These are phyloP conservation scores for Rhizopogon sp. DNA, from an alignment of 768 basidiomycete species.

Conservation along the genomic window DNA sequence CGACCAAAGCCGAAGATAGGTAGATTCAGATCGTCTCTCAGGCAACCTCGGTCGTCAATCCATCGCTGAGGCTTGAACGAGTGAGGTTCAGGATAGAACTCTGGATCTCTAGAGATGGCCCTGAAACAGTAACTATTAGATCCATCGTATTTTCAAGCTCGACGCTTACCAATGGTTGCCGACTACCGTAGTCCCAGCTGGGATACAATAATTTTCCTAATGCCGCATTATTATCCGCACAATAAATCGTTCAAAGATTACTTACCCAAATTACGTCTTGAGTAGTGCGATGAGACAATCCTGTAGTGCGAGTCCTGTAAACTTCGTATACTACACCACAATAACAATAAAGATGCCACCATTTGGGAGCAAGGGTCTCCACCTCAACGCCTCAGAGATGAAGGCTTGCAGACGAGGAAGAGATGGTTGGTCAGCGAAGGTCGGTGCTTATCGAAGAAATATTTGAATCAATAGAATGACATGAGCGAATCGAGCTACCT, in stretches of 20 bases:
- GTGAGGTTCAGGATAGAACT: too few species aligned
- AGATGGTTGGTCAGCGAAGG: conserved; percentile 25
- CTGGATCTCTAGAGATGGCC: conserved; percentile 20
- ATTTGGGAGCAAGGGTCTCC: conserved; percentile 23
- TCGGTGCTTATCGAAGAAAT: conserved; percentile 27
- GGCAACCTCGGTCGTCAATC: conserved; percentile 3
- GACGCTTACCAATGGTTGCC: too few species aligned
- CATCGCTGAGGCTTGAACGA: conserved; percentile 25
- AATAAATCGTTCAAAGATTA: too few species aligned
- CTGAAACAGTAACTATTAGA: conserved; percentile 4
- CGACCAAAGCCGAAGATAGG: conserved; percentile 48
- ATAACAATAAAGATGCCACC: conserved; percentile 13
- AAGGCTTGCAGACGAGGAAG: conserved; percentile 34
- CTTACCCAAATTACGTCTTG: neutral
- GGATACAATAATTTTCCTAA: neutral
- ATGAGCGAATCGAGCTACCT: conserved; percentile 6
- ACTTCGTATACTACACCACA: neutral
- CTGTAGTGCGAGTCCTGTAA: neutral
- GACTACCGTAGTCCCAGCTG: neutral
- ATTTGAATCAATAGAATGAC: conserved; percentile 11
- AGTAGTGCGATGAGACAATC: neutral
- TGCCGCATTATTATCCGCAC: too few species aligned
- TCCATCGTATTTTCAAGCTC: too few species aligned
- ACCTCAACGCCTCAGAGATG: conserved; percentile 29
- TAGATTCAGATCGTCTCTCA: conserved; percentile 40